Percentiles rank a stretch among this genome's conserved stretches.
These are phyloP conservation scores for Debaryomyces sp. DNA, from an alignment of 1,139 yeast genomes.

Conservation along the genomic window DNA sequence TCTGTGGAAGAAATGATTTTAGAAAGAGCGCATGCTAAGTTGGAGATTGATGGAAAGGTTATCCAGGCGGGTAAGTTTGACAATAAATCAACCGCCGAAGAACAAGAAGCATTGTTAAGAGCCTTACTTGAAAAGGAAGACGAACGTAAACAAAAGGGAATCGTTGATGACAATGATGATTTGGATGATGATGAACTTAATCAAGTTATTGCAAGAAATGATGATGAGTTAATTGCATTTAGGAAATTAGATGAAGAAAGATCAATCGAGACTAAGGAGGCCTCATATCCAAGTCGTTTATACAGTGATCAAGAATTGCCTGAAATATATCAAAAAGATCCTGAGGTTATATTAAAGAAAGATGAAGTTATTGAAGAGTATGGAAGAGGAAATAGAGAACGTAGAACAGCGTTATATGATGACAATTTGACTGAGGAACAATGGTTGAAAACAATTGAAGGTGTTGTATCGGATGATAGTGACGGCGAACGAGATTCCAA, in stretches of 20 bases:
- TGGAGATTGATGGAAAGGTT: conserved; percentile 86
- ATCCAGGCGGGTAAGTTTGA: conserved; percentile 89
- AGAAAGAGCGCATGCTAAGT: conserved; percentile 79
- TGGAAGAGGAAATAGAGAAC: conserved; percentile 68
- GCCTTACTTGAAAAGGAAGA: conserved; percentile 75
- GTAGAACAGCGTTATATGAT: conserved; percentile 61
- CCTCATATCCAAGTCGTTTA: conserved; percentile 53
- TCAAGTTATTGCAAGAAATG: conserved; percentile 70
- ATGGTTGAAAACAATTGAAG: conserved; percentile 68
- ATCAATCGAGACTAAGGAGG: conserved; percentile 39
- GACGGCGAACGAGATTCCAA: conserved; percentile 26
- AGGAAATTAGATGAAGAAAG: conserved; percentile 61
- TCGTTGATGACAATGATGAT: conserved; percentile 46
- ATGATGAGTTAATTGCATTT: conserved; percentile 57
- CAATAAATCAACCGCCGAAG: conserved; percentile 79
- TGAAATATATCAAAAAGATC: conserved; percentile 54
- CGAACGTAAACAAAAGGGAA: conserved; percentile 47
- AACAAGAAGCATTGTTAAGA: conserved; percentile 76
- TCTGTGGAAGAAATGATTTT: conserved; percentile 83
- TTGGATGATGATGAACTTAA: conserved; percentile 74
- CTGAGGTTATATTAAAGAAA: conserved; percentile 51
- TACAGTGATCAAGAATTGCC: conserved; percentile 68
- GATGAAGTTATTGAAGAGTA: conserved; percentile 50
- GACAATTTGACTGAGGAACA: conserved; percentile 78
- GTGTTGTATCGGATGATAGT: conserved; percentile 41